phyloP scores from a whole-genome alignment of 1,284 basidiomycete species.

The Ganoderma resinaceum region DNA sequence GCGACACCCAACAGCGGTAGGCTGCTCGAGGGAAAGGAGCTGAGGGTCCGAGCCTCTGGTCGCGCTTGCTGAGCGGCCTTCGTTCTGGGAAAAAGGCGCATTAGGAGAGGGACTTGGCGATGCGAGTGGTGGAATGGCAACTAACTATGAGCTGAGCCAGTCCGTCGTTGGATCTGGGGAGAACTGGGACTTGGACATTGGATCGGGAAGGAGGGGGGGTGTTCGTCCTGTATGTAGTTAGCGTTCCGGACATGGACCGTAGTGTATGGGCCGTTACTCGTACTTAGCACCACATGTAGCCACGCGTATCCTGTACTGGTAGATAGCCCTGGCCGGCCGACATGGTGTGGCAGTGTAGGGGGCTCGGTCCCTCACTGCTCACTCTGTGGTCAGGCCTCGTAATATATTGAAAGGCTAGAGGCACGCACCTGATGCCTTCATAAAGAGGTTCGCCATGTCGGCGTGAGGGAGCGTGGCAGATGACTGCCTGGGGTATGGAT shows the following conservation, averaged over 20 bases:
- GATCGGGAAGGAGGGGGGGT: no score
- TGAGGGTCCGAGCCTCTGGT: not conserved
- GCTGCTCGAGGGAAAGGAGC: not conserved
- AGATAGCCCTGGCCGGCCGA: not conserved
- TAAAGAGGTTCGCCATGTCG: not conserved
- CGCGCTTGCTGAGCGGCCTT: not conserved
- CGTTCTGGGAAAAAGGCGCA: not conserved
- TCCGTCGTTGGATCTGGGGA: not conserved
- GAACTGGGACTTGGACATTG: not conserved
- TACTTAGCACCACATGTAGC: not conserved
- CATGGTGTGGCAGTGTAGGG: not conserved
- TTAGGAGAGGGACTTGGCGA: not conserved
- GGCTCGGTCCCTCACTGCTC: not conserved
- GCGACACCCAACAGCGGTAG: not conserved
- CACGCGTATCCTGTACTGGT: not conserved
- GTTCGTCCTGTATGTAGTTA: not conserved
- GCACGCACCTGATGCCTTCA: not conserved
- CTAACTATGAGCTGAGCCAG: not conserved
- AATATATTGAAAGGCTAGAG: not conserved
- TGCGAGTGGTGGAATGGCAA: slow-evolving; percentile 2
- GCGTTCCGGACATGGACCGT: not conserved
- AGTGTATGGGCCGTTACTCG: not conserved
- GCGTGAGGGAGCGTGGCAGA: not conserved
- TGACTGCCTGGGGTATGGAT: not conserved
- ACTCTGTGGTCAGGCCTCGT: not conserved